Conservation (phyloP, 306 rosid genomes). For the Cucurbita ficifolia region DNA sequence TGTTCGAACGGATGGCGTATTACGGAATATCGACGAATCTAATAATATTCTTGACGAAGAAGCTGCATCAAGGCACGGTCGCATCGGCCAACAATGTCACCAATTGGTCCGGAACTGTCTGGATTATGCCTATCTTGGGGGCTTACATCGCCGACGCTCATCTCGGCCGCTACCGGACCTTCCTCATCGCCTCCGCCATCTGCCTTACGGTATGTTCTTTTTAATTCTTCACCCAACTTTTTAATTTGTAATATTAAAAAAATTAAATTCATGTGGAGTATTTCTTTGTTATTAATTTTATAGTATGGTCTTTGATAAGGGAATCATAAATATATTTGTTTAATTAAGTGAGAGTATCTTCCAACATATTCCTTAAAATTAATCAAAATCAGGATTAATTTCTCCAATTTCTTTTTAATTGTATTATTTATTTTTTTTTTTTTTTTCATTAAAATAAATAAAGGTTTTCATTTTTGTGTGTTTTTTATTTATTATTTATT, state of each 20-base stretch:
- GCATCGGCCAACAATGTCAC: slow-evolving; percentile 31
- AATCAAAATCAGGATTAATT: neutral
- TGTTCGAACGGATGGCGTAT: slow-evolving; percentile 41
- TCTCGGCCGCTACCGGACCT: slow-evolving; percentile 78
- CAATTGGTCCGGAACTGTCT: slow-evolving; percentile 48
- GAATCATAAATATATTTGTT: neutral
- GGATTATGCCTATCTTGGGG: slow-evolving; percentile 75
- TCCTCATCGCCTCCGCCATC: slow-evolving; percentile 30
- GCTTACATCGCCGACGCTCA: slow-evolving; percentile 75
- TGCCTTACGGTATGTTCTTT: slow-evolving; percentile 50
- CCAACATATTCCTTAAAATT: neutral
- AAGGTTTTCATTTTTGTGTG: too few species aligned
- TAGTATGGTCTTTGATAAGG: neutral
- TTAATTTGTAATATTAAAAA: too few species aligned
- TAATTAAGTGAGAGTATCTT: neutral
- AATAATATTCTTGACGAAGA: slow-evolving; percentile 22
- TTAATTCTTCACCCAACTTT: too few species aligned
- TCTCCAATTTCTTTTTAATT: too few species aligned
- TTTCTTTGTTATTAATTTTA: too few species aligned
- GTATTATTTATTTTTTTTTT: too few species aligned
- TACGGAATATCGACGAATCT: slow-evolving; percentile 41
- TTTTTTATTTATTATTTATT: too few species aligned
- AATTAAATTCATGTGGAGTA: neutral
- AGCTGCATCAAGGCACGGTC: slow-evolving; percentile 34
- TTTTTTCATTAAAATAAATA: too few species aligned